phyloP scores from a whole-genome alignment of 345 rosid species.

The Boechera divaricarpa region DNA sequence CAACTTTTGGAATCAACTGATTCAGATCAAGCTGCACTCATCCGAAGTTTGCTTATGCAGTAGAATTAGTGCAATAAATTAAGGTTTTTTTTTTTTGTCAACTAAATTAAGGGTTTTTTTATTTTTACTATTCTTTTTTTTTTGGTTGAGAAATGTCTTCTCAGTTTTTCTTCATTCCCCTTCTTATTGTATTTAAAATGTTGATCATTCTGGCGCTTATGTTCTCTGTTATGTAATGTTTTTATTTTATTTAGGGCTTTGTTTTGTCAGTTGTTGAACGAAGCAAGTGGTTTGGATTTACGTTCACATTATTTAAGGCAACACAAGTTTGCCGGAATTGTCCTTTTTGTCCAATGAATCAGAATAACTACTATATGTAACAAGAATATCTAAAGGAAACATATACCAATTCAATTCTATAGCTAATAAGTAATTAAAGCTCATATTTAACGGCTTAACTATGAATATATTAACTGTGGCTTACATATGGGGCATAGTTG shows the following conservation, averaged over 20 bases:
- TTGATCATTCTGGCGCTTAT: slow-evolving; percentile 15
- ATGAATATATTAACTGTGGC: too few relatives aligned
- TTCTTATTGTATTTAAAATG: slow-evolving; percentile 13
- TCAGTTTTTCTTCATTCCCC: neutral
- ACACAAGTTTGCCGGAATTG: slow-evolving; percentile 6
- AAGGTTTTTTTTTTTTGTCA: too few relatives aligned
- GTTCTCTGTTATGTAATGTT: slow-evolving; percentile 20
- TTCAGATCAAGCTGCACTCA: slow-evolving; percentile 73
- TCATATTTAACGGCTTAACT: neutral
- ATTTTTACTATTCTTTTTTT: neutral
- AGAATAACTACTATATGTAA: neutral
- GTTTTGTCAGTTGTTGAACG: slow-evolving; percentile 33
- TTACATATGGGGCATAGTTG: too few relatives aligned
- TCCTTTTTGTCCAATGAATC: neutral
- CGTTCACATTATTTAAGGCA: slow-evolving; percentile 21
- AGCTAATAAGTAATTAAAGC: neutral
- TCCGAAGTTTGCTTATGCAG: slow-evolving; percentile 74
- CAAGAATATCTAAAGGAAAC: neutral
- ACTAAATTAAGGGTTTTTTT: neutral
- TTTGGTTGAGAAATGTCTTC: neutral
- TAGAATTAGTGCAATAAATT: slow-evolving; percentile 13
- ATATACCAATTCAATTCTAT: neutral
- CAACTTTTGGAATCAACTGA: slow-evolving; percentile 54
- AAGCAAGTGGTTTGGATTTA: slow-evolving; percentile 34
- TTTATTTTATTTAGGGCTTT: slow-evolving; percentile 19